phyloP scores from a whole-genome alignment of 257 asterid species.

The Verbascum thapsus region DNA sequence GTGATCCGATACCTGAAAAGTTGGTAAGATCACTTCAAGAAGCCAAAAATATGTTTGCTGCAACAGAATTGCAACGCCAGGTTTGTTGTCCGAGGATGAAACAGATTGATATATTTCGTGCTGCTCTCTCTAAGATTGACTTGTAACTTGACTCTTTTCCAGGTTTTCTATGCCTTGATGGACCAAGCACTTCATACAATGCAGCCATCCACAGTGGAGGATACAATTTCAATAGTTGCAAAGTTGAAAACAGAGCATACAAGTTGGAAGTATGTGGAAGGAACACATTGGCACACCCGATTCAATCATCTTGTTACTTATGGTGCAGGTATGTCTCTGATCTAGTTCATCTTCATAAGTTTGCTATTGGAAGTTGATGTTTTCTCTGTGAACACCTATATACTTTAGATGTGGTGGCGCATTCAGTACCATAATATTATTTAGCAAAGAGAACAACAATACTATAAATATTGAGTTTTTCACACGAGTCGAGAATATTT shows the following conservation, averaged over 20 bases:
- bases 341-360: constrained; percentile 6
- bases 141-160: constrained; percentile 31
- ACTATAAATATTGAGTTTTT: not conserved
- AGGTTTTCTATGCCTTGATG: constrained; percentile 83
- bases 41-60: constrained; percentile 90
- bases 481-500: not conserved
- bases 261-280: constrained; percentile 82
- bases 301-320: constrained; percentile 87
- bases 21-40: constrained; percentile 69
- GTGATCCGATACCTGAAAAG: constrained; percentile 83
- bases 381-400: constrained; percentile 2
- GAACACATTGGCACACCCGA: constrained; percentile 93
- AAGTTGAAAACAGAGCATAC: constrained; percentile 81
- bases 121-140: constrained; percentile 20
- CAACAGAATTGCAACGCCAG: constrained; percentile 94
- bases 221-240: constrained; percentile 60
- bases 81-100: constrained; percentile 42
- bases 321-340: constrained; percentile 76
- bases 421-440: not conserved
- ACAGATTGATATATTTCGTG: constrained; percentile 6
- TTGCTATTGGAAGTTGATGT: not conserved
- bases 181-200: constrained; percentile 77
- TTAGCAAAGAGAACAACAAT: no score
- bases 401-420: not conserved
- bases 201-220: constrained; percentile 52